A percentile compares a stretch with the other conserved stretches of the same genome.
Conservation (phyloP, 202 grass and related monocot genomes). For the Saccharum hybrid region DNA sequence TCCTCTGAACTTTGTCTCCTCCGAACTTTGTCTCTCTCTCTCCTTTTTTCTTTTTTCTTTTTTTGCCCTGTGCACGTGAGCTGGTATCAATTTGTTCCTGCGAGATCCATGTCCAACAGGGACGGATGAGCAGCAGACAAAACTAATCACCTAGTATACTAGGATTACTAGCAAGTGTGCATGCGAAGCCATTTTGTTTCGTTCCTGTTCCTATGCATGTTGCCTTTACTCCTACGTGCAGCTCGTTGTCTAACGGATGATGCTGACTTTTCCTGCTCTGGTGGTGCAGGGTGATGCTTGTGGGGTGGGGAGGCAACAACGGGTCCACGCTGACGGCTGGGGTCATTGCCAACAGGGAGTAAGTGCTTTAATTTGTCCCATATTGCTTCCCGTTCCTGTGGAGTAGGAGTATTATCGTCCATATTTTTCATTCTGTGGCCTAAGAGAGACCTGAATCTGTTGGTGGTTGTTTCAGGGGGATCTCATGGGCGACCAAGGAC, state of each 20-base stretch:
- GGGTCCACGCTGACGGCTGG: conserved; percentile 90
- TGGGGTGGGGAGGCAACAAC: conserved; percentile 97
- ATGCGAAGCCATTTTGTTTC: neutral
- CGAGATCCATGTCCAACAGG: conserved; percentile 1
- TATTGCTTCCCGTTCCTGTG: neutral
- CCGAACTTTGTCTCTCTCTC: too few species aligned
- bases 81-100: neutral
- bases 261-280: conserved; percentile 8
- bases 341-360: conserved; percentile 96
- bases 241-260: neutral
- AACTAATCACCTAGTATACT: conserved; percentile 1
- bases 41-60: too few species aligned
- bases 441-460: neutral
- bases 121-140: neutral
- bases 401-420: neutral
- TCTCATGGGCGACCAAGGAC: conserved; percentile 96
- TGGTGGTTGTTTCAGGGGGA: conserved; percentile 60
- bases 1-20: neutral
- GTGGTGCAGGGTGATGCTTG: conserved; percentile 84
- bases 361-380: conserved; percentile 19
- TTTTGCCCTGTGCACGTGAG: too few species aligned
- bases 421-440: neutral
- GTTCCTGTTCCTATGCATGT: neutral
- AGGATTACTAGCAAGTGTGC: neutral
- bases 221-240: conserved; percentile 26